Evolutionary conservation across 495 filamentous ascomycete genomes (phyloP).

Genomic region (Talaromyces trachyspermus): DNA sequence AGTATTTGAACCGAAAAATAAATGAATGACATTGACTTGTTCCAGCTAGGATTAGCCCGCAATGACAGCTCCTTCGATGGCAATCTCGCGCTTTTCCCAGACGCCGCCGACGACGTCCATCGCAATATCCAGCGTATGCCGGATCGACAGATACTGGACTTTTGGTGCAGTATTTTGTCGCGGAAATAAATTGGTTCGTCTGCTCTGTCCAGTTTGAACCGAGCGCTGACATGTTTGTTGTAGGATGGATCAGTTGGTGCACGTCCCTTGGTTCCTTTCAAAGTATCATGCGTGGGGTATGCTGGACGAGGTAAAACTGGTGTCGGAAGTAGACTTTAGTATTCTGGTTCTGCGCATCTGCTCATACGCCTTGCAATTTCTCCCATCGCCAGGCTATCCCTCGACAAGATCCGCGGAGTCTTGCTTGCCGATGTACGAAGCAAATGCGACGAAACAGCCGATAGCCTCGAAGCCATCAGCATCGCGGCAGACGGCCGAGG

Average conservation of each 20-base stretch:
- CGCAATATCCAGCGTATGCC: slow-evolving; percentile 13
- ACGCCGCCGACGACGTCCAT: slow-evolving; percentile 12
- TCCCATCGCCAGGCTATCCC: slow-evolving; percentile 15
- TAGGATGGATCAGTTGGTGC: neutral
- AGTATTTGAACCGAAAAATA: no score
- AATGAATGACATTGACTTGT: neutral
- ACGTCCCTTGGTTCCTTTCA: neutral
- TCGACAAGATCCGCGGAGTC: slow-evolving; percentile 17
- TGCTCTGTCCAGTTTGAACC: no score
- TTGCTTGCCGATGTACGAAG: slow-evolving; percentile 14
- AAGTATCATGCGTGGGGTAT: neutral
- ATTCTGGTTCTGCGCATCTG: slow-evolving; percentile 20
- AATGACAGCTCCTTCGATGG: neutral
- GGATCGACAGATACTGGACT: slow-evolving; percentile 17
- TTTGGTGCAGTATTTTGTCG: slow-evolving; percentile 21
- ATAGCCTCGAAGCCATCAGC: slow-evolving; percentile 7
- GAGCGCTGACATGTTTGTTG: no score
- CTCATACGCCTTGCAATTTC: slow-evolving; percentile 19
- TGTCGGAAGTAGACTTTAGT: slow-evolving; percentile 17
- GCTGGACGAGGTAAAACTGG: neutral
- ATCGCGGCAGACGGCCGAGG: neutral
- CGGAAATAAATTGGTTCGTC: slow-evolving; percentile 21
- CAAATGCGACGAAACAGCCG: slow-evolving; percentile 14
- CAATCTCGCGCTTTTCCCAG: slow-evolving; percentile 11
- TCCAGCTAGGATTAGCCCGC: neutral